A percentile compares a stretch with the other conserved stretches of the same genome.
These are phyloP conservation scores for Diaporthe destruens DNA, from an alignment of 2,329 filamentous ascomycete genomes.

Conservation along the genomic window DNA sequence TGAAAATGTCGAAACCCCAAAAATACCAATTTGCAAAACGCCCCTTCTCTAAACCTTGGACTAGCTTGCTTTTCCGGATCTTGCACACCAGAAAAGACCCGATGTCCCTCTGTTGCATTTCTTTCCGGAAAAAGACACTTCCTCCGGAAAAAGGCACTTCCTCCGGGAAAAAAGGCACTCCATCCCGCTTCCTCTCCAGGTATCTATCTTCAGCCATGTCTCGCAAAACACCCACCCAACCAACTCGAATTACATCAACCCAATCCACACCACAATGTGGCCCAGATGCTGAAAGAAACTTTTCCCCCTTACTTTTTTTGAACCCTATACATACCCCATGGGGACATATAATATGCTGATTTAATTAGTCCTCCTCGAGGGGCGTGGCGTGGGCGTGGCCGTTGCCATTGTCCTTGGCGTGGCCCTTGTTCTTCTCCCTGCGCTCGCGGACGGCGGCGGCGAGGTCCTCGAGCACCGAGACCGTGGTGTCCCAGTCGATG, in stretches of 20 bases:
- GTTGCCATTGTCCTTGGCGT: slow-evolving; percentile 48
- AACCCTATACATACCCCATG: neutral
- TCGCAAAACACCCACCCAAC: neutral
- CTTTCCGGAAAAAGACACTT: neutral
- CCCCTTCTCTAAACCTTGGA: slow-evolving; percentile 9
- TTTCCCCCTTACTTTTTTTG: neutral
- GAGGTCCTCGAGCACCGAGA: slow-evolving; percentile 84
- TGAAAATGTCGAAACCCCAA: neutral
- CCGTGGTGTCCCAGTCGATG: slow-evolving; percentile 91
- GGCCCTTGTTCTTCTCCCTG: slow-evolving; percentile 65
- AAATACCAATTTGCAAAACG: slow-evolving; percentile 17
- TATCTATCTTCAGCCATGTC: neutral
- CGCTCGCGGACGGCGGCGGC: slow-evolving; percentile 85
- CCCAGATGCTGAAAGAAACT: neutral
- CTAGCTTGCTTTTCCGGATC: neutral
- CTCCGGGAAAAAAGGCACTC: neutral
- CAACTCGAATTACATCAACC: neutral
- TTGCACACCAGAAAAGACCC: neutral
- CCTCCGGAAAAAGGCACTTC: neutral
- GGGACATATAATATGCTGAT: neutral
- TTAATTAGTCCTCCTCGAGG: slow-evolving; percentile 67
- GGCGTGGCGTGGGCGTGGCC: slow-evolving; percentile 56
- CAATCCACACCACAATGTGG: too few relatives aligned
- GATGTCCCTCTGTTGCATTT: neutral
- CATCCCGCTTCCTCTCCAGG: neutral